Evolutionary conservation across 2,329 filamentous ascomycete species (phyloP).

Genomic region (Penicillium paneum): DNA sequence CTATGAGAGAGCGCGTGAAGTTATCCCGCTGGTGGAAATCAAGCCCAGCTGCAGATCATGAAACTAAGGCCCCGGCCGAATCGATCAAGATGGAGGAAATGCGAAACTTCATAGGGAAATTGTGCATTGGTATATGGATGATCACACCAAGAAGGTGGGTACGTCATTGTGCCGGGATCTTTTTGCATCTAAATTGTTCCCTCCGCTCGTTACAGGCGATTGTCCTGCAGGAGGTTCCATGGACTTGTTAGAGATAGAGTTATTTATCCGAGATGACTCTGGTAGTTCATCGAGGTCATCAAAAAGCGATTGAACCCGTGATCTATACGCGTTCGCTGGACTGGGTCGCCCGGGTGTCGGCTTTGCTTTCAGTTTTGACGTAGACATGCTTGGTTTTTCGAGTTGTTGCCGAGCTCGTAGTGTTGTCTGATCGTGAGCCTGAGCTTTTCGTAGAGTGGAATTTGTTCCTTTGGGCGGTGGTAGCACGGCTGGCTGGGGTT

Average conservation of each 20-base stretch:
- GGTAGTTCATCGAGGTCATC: slow-evolving; percentile 41
- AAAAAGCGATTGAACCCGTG: slow-evolving; percentile 35
- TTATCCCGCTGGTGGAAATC: slow-evolving; percentile 13
- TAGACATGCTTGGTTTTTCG: background rate
- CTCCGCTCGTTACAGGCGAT: slow-evolving; percentile 13
- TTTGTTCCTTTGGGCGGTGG: slow-evolving; percentile 1
- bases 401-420: background rate
- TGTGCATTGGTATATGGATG: background rate
- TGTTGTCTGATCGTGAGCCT: background rate
- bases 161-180: slow-evolving; percentile 43
- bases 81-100: slow-evolving; percentile 2
- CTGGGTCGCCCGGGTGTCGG: slow-evolving; percentile 11
- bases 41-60: background rate
- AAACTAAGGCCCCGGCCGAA: slow-evolving; percentile 5
- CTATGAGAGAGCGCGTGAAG: slow-evolving; percentile 20
- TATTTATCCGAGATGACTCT: slow-evolving; percentile 26
- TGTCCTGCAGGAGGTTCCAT: slow-evolving; percentile 13
- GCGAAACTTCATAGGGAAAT: background rate
- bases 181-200: slow-evolving; percentile 29
- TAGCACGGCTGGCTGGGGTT: slow-evolving; percentile 7
- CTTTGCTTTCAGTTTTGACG: background rate
- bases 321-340: slow-evolving; percentile 15
- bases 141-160: slow-evolving; percentile 44
- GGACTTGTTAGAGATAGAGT: slow-evolving; percentile 22
- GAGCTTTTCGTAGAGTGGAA: background rate